Conservation (phyloP, 495 filamentous ascomycete genomes). For the Achaetomiella virescens region DNA sequence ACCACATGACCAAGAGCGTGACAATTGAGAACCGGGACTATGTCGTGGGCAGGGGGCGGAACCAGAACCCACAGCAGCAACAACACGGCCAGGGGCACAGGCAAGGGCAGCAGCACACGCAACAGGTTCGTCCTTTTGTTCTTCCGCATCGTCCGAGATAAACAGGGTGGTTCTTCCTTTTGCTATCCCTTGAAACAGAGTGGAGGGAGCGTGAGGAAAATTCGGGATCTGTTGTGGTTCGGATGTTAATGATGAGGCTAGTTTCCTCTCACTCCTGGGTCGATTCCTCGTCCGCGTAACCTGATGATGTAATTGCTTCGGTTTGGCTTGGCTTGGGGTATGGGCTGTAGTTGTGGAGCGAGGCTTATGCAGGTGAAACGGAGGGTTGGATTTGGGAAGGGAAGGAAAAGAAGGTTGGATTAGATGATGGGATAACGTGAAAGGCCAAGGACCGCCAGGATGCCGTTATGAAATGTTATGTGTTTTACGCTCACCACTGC, state of each 20-base stretch:
- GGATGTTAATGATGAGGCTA: conserved; percentile 4
- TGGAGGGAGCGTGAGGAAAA: no score
- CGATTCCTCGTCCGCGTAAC: background rate
- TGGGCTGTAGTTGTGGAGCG: background rate
- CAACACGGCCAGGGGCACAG: background rate
- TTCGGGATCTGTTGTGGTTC: background rate
- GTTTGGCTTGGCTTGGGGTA: background rate
- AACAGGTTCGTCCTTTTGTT: conserved; percentile 14
- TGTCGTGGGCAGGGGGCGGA: conserved; percentile 4
- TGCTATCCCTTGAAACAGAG: no score
- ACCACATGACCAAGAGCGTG: conserved; percentile 98
- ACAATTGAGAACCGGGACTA: conserved; percentile 93
- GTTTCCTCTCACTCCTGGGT: conserved; percentile 9
- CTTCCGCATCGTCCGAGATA: conserved; percentile 9
- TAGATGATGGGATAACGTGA: no score
- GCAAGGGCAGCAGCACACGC: background rate
- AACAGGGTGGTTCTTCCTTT: background rate
- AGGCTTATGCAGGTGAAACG: background rate
- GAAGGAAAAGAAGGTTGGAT: background rate
- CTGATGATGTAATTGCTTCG: background rate
- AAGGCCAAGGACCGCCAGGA: no score
- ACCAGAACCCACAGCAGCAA: conserved; percentile 8
- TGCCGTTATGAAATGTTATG: no score
- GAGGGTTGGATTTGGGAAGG: background rate
- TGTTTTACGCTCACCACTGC: no score